Conservation (phyloP, 805 yeast species). For the Clavispora phyllophila region DNA sequence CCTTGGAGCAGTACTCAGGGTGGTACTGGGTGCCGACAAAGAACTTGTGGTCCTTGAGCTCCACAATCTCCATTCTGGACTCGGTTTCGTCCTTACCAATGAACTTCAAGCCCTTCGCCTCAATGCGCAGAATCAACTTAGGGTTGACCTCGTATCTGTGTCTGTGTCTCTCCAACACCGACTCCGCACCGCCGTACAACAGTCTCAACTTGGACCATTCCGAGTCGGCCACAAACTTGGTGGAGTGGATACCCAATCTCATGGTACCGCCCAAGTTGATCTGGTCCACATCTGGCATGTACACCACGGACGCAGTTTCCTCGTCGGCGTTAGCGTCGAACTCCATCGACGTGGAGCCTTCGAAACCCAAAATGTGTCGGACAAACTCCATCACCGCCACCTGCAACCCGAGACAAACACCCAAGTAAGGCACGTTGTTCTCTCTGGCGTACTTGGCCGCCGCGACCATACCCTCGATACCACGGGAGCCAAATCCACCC, state of each 20-base stretch:
- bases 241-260: constrained; percentile 94
- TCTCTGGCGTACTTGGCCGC: constrained; percentile 99
- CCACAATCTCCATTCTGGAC: constrained; percentile 91
- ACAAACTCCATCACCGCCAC: constrained; percentile 93
- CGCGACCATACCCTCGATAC: constrained; percentile 96
- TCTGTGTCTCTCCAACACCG: constrained; percentile 91
- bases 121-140: constrained; percentile 62
- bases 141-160: constrained; percentile 98
- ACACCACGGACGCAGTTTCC: constrained; percentile 72
- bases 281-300: constrained; percentile 98
- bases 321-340: constrained; percentile 62
- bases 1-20: constrained; percentile 96
- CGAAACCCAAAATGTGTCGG: constrained; percentile 68
- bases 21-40: constrained; percentile 96
- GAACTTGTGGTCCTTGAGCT: constrained; percentile 81
- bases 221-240: constrained; percentile 66
- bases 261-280: constrained; percentile 96
- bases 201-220: constrained; percentile 68
- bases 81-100: constrained; percentile 91
- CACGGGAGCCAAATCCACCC: constrained; percentile 97
- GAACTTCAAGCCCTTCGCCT: constrained; percentile 73
- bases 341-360: constrained; percentile 76
- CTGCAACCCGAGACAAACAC: constrained; percentile 97
- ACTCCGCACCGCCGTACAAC: constrained; percentile 66
- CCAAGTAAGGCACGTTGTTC: constrained; percentile 87